A percentile compares a stretch with the other conserved stretches of the same genome.
Evolutionary conservation across 2,329 filamentous ascomycete genomes (phyloP).

Genomic region (Venturia pyrina): DNA sequence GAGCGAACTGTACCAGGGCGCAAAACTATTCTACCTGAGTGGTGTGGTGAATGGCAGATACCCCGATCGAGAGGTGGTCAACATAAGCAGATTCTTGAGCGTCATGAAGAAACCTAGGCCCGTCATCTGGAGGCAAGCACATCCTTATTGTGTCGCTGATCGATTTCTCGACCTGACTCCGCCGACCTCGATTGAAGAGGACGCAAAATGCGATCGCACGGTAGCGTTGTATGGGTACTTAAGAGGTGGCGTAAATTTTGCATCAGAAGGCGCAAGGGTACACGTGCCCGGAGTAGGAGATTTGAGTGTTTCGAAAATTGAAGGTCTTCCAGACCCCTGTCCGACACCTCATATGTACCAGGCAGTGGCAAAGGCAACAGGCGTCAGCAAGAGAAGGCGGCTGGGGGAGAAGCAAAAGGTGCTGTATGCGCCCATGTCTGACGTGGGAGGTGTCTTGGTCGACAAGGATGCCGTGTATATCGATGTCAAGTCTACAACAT

Average conservation of each 20-base stretch:
- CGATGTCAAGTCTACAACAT: constrained; percentile 60
- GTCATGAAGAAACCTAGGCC: constrained; percentile 99
- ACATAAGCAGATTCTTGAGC: constrained; percentile 85
- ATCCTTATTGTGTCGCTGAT: constrained; percentile 89
- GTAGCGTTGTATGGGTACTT: constrained; percentile 90
- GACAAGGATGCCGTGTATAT: constrained; percentile 97
- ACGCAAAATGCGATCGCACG: constrained; percentile 82
- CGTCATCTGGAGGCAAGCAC: constrained; percentile 91
- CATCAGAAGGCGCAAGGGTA: constrained; percentile 72
- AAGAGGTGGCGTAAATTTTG: constrained; percentile 89
- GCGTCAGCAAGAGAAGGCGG: constrained; percentile 69
- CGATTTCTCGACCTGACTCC: constrained; percentile 93
- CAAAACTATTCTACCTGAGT: constrained; percentile 92
- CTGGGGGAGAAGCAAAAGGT: constrained; percentile 96
- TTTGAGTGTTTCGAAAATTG: constrained; percentile 71
- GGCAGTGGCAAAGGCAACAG: constrained; percentile 70
- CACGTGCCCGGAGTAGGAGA: constrained; percentile 92
- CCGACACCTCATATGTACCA: constrained; percentile 88
- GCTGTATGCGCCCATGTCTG: constrained; percentile 94
- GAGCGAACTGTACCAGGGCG: constrained; percentile 94
- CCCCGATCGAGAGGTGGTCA: constrained; percentile 92
- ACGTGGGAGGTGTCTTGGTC: constrained; percentile 89
- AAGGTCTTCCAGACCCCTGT: constrained; percentile 85
- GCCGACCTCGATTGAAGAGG: constrained; percentile 78
- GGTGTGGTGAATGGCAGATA: constrained; percentile 96